These are phyloP conservation scores for Gossypium anomalum DNA, from an alignment of 345 rosid species.

Conservation along the genomic window DNA sequence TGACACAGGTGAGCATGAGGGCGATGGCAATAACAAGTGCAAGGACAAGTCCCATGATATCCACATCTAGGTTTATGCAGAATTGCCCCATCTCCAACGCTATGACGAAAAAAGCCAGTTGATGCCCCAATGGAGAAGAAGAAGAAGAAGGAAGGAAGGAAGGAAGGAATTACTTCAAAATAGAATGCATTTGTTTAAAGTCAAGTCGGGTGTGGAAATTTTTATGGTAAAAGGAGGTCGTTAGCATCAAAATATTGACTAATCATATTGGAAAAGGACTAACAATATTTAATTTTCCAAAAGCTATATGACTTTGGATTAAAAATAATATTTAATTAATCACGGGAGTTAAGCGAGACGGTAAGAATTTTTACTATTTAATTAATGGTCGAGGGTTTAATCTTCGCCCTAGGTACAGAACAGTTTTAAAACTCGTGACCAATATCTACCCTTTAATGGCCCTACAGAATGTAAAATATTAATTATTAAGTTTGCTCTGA, in stretches of 20 bases:
- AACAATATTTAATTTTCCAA: too few species aligned
- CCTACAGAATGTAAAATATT: too few species aligned
- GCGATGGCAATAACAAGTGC: neutral
- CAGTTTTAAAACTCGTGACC: too few species aligned
- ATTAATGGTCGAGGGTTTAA: too few species aligned
- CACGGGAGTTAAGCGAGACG: too few species aligned
- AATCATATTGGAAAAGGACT: neutral
- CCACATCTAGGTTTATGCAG: neutral
- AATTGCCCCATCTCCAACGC: neutral
- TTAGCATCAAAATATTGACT: neutral
- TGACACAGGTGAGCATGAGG: constrained; percentile 2
- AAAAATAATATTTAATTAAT: too few species aligned
- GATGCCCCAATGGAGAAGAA: neutral
- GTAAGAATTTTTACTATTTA: rapidly evolving
- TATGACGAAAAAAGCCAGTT: neutral
- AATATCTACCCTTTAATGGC: too few species aligned
- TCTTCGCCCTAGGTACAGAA: too few species aligned
- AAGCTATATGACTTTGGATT: constrained; percentile 24
- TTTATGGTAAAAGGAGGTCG: too few species aligned
- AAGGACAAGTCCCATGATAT: constrained; percentile 5
- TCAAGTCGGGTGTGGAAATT: neutral
- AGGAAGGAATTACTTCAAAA: neutral
- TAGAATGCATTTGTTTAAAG: neutral
- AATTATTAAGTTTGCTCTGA: too few species aligned
- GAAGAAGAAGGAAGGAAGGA: too few species aligned